These are phyloP conservation scores for Fusarium miscanthi DNA, from an alignment of 2,329 filamentous ascomycete species.

Conservation along the genomic window DNA sequence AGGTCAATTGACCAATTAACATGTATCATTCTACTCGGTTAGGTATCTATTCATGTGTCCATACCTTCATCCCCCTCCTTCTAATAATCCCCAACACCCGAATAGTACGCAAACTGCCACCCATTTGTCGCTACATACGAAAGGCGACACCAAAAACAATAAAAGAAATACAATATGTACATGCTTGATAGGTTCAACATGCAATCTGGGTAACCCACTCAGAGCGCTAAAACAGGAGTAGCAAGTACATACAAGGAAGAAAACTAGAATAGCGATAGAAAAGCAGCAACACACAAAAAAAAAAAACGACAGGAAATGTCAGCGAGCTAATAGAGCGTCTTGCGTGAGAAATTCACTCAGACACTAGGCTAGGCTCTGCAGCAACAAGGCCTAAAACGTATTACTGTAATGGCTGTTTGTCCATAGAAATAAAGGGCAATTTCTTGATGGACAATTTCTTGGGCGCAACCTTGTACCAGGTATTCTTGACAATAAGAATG, in stretches of 20 bases:
- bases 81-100: not conserved
- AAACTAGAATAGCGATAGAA: not conserved
- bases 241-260: not conserved
- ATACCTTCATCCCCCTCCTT: not conserved
- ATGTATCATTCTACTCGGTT: not conserved
- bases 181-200: not conserved
- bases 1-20: not conserved
- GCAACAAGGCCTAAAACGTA: not conserved
- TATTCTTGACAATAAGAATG: not conserved
- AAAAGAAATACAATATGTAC: not conserved
- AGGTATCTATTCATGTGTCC: not conserved
- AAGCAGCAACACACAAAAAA: not conserved
- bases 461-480: not conserved
- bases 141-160: not conserved
- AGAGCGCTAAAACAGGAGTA: not conserved
- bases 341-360: not conserved
- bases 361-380: not conserved
- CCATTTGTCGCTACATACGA: not conserved
- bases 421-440: not conserved
- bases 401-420: not conserved
- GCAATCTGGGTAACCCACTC: not conserved
- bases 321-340: not conserved
- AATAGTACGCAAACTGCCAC: conserved; percentile 2
- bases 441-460: not conserved
- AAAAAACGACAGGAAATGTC: not conserved